A percentile compares a stretch with the other conserved stretches of the same genome.
phyloP scores from a whole-genome alignment of 2,329 filamentous ascomycete genomes.

The Microcyclosporella mali region DNA sequence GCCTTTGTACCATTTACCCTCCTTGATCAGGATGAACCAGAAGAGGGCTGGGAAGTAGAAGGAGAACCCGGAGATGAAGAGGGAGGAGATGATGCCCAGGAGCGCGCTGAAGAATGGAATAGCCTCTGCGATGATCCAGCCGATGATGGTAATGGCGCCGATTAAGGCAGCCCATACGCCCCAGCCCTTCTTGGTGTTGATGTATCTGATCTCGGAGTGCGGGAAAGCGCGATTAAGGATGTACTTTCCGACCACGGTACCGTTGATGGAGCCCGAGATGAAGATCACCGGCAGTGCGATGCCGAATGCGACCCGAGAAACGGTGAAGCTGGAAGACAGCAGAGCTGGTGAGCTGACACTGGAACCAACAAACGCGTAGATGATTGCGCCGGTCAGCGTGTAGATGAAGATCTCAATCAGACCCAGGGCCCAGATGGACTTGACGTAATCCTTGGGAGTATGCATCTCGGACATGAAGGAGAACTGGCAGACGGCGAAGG shows the following conservation, averaged over 20 bases:
- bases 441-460: slow-evolving; percentile 57
- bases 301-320: slow-evolving; percentile 63
- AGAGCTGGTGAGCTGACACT: slow-evolving; percentile 61
- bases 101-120: slow-evolving; percentile 67
- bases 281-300: slow-evolving; percentile 67
- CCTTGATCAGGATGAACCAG: slow-evolving; percentile 42
- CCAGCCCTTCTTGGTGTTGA: slow-evolving; percentile 40
- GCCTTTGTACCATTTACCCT: slow-evolving; percentile 43
- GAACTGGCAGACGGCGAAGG: slow-evolving; percentile 56
- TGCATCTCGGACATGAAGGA: slow-evolving; percentile 62
- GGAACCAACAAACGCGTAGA: slow-evolving; percentile 61
- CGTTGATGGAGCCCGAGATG: slow-evolving; percentile 67
- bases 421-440: slow-evolving; percentile 53
- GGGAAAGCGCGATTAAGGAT: slow-evolving; percentile 60
- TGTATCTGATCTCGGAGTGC: slow-evolving; percentile 45
- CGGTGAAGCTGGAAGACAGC: slow-evolving; percentile 50
- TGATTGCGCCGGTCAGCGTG: slow-evolving; percentile 58
- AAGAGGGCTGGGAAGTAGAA: slow-evolving; percentile 36
- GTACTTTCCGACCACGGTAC: slow-evolving; percentile 46
- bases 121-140: slow-evolving; percentile 64
- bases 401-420: slow-evolving; percentile 60
- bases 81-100: slow-evolving; percentile 56
- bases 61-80: slow-evolving; percentile 63
- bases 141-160: slow-evolving; percentile 52
- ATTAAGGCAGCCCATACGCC: slow-evolving; percentile 57